Evolutionary conservation across 257 asterid species (phyloP).

Genomic region (Lavandula angustifolia): DNA sequence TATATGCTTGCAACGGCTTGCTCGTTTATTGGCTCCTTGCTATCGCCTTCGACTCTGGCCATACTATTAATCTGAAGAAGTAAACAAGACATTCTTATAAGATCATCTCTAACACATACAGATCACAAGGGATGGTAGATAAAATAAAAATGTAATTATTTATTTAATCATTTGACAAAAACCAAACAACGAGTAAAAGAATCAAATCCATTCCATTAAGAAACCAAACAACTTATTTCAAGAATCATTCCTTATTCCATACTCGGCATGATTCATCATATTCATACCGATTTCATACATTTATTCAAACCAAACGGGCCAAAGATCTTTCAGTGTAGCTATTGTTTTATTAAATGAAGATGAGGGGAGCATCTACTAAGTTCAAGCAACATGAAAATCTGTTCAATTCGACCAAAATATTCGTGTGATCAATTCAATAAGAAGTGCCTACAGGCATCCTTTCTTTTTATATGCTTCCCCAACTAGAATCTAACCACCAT

Average conservation of each 20-base stretch:
- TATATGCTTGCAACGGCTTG: constrained; percentile 90
- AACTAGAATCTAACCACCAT: background rate
- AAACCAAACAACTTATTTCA: too few species aligned
- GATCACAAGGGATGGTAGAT: too few species aligned
- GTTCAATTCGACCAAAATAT: constrained; percentile 8
- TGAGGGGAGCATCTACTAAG: background rate
- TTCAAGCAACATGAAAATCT: background rate
- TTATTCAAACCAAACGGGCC: too few species aligned
- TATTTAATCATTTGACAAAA: too few species aligned
- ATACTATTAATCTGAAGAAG: constrained; percentile 42
- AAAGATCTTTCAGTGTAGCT: too few species aligned
- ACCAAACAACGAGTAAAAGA: too few species aligned
- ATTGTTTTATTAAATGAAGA: too few species aligned
- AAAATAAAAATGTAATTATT: too few species aligned
- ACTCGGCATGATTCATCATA: too few species aligned
- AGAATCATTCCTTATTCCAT: too few species aligned
- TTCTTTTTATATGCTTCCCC: background rate
- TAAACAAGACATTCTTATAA: background rate
- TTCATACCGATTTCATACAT: too few species aligned
- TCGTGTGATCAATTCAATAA: background rate
- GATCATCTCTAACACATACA: background rate
- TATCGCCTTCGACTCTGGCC: constrained; percentile 61
- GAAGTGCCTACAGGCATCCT: background rate
- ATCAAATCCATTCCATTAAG: too few species aligned
- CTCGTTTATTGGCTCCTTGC: constrained; percentile 72